Evolutionary conservation across 495 filamentous ascomycete species (phyloP), one percentile per base, ranked within the genome.

Genomic region (Bathelium albidoporum): DNA sequence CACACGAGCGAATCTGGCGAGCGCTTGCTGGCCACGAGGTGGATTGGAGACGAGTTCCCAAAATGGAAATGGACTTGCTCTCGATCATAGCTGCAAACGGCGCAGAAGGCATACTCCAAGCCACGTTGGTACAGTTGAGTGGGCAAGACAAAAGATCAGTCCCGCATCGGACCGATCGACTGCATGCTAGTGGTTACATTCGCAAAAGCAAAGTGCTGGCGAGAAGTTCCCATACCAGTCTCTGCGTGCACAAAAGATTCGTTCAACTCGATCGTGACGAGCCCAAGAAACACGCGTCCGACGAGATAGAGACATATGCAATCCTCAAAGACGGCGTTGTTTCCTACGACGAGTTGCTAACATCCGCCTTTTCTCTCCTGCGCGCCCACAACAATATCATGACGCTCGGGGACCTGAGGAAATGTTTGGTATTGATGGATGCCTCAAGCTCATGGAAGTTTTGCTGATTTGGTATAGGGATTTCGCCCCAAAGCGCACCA

Each of bases 111-210:
- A 88, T 96, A 43, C 74, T 87, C 1, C 93, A 97, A 74, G 84
- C 87, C 9, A 85, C 92, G 22, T 77, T 96, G n/a, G 83, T 86
- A 24, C 81, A 76, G 32, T 71, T 88, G 10, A 90, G 89, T 64
- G 86, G 87, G 22, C 92, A 96, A 74, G 90, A 96, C 72, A 95
- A 95, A 71, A 82, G 90, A 49, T 96, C 92, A 1, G 83, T 96
- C 5, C 90, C 92, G 14, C 84, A 84, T 59, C 81, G 93, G 44
- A 96, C 92, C 0, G 87, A 91, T 65, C 75, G 79, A 1, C 80
- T 97, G 22, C 82, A 82, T 24, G 78, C 79, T 62, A 89, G 87
- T 69, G 93, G 92, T 10, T 95, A 96, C 72, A 90, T 97, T 55
- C 85, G 86, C 41, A 97, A 97, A 74, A 81, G 83, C 39, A 80